Conservation (phyloP, 2,329 filamentous ascomycete species). For the Venturia asperata region DNA sequence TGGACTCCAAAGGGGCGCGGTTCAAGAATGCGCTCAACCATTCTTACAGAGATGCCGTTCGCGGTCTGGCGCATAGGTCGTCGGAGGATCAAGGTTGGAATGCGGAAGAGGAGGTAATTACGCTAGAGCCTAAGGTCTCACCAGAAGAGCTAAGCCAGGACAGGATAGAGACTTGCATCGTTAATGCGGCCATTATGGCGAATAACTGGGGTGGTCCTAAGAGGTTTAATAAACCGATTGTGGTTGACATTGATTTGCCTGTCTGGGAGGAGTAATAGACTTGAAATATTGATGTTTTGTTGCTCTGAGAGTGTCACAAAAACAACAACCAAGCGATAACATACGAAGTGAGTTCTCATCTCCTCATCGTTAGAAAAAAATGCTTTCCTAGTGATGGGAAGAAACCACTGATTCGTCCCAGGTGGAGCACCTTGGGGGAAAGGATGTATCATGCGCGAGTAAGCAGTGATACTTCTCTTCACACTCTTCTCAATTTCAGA, state of each 20-base stretch:
- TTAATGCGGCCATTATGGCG: conserved; percentile 72
- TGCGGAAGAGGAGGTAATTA: neutral
- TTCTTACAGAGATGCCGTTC: conserved; percentile 26
- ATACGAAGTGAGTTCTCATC: no score
- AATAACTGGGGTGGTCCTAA: conserved; percentile 55
- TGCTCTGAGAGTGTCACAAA: no score
- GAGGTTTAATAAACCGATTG: conserved; percentile 68
- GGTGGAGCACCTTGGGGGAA: no score
- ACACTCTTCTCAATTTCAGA: no score
- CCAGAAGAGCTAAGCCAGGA: conserved; percentile 28
- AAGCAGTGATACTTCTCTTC: no score
- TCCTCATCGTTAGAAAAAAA: no score
- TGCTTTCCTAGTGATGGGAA: no score
- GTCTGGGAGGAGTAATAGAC: conserved; percentile 38
- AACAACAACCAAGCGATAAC: no score
- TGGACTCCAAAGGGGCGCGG: neutral
- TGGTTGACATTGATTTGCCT: conserved; percentile 73
- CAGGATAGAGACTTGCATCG: conserved; percentile 63
- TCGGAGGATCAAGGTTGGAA: conserved; percentile 20
- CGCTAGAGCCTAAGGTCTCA: conserved; percentile 19
- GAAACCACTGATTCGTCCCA: no score
- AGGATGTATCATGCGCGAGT: no score
- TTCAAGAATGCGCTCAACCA: neutral
- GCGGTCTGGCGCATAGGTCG: neutral
- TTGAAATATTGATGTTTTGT: no score